These are phyloP conservation scores for Sugiyamaella boreocaroliniensis DNA, from an alignment of 805 yeast species.

Conservation along the genomic window DNA sequence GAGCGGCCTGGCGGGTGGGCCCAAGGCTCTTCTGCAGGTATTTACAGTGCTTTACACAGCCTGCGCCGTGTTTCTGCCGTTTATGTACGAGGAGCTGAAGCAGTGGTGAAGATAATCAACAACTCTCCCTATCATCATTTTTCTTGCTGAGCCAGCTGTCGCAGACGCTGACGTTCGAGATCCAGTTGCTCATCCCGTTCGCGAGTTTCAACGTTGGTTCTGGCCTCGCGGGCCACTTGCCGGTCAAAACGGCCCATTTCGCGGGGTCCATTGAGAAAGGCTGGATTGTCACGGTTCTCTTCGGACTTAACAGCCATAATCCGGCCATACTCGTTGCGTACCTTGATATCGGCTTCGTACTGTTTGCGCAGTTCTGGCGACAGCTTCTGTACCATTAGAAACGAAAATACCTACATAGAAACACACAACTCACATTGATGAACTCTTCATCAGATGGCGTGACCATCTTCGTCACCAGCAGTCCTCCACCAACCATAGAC, in stretches of 20 bases:
- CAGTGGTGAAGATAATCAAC: conserved; percentile 9
- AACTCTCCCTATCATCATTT: conserved; percentile 2
- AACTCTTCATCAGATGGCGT: conserved; percentile 83
- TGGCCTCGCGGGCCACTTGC: conserved; percentile 23
- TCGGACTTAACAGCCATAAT: conserved; percentile 19
- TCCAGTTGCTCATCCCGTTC: conserved; percentile 8
- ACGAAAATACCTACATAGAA: background rate
- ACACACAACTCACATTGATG: conserved; percentile 36
- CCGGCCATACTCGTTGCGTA: conserved; percentile 15
- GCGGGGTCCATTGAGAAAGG: conserved; percentile 26
- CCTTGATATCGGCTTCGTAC: conserved; percentile 33
- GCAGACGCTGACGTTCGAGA: conserved; percentile 18
- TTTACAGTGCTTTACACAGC: conserved; percentile 68
- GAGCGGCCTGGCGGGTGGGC: conserved; percentile 61
- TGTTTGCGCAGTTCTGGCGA: conserved; percentile 71
- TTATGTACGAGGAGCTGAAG: conserved; percentile 37
- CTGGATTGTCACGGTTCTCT: conserved; percentile 24
- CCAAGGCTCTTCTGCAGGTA: conserved; percentile 64
- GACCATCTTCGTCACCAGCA: conserved; percentile 59
- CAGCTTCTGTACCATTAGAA: conserved; percentile 5
- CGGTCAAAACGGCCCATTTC: conserved; percentile 25
- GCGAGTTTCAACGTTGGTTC: conserved; percentile 17
- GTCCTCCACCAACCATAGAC: conserved; percentile 68
- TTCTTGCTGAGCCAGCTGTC: conserved; percentile 23
- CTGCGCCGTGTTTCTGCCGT: conserved; percentile 71